Conservation (phyloP, 805 yeast species). For the Torulaspora franciscae region DNA sequence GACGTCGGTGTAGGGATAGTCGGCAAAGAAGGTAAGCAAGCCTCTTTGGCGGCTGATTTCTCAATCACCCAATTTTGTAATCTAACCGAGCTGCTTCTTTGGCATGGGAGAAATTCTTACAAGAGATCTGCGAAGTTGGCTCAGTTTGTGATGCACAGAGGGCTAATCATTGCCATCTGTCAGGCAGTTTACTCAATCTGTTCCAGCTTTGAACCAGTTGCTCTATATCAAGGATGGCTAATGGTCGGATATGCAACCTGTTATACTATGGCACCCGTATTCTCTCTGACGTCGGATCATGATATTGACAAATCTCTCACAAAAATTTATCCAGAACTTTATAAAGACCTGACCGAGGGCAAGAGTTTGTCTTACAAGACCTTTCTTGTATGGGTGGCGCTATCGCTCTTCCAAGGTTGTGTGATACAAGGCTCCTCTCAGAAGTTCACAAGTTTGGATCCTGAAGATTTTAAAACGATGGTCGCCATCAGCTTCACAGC, state of each 20-base stretch:
- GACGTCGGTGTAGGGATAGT: slow-evolving; percentile 99
- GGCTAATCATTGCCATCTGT: slow-evolving; percentile 86
- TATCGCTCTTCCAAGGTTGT: slow-evolving; percentile 87
- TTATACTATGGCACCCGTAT: slow-evolving; percentile 98
- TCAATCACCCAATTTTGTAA: slow-evolving; percentile 89
- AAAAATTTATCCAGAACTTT: slow-evolving; percentile 86
- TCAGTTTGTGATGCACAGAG: slow-evolving; percentile 95
- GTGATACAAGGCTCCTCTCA: slow-evolving; percentile 83
- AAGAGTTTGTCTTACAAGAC: slow-evolving; percentile 79
- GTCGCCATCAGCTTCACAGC: slow-evolving; percentile 85
- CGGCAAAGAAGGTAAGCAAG: slow-evolving; percentile 97
- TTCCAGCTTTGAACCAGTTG: slow-evolving; percentile 87
- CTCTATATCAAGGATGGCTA: slow-evolving; percentile 90
- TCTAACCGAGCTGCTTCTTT: slow-evolving; percentile 74
- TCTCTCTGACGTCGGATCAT: slow-evolving; percentile 82
- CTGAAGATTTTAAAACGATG: slow-evolving; percentile 56
- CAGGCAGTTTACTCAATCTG: slow-evolving; percentile 90
- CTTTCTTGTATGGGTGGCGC: slow-evolving; percentile 84
- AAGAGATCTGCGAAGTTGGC: slow-evolving; percentile 92
- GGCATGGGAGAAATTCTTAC: slow-evolving; percentile 98
- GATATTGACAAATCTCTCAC: slow-evolving; percentile 90
- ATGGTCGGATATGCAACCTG: slow-evolving; percentile 98
- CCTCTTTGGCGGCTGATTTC: slow-evolving; percentile 95
- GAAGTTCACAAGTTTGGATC: slow-evolving; percentile 57
- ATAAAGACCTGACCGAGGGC: slow-evolving; percentile 87